Evolutionary conservation across 208 protist species (phyloP), one percentile per base, ranked within the genome.

Genomic region (Acanthamoeba quina): DNA sequence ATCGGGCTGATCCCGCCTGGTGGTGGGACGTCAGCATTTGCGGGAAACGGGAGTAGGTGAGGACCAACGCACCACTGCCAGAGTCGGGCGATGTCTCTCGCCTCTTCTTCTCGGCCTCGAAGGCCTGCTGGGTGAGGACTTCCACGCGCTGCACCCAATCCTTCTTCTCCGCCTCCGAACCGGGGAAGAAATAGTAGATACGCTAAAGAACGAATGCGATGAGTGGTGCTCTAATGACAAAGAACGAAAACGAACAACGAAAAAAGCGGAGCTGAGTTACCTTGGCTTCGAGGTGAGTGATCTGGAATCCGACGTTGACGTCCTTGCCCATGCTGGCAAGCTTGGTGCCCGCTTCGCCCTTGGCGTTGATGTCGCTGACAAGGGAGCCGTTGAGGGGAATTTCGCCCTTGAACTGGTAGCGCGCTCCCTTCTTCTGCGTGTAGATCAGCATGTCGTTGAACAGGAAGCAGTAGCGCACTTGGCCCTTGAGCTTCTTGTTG

Each of bases 361-460:
- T 80, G 10, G 17, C 29, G 11, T 80, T 80, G 37, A 80, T 80
- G 41, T 80, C 72, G 41, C 72, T 80, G 24, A 80, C 72, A 21
- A 80, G 72, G 1, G 72, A 80, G 31, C 72, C 72, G 44, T 80
- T 80, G 41, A 80, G 72, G 4, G 72, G 72, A 26, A 80, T 80
- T 37, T 80, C 72, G 15, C 72, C 72, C 44, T 80, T 80, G 72
- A 80, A 80, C 21, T 80, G 72, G 24, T 80, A 80, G 44, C 72
- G 72, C 31, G 72, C 29, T 13, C 72, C 80, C 56, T 89, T 89
- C 80, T 89, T 89, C 29, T 89, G 47, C 9, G 80, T 89, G 80
- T 89, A 89, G 80, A 89, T 89, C 21, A 89, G 47, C 13, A 89
- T 4, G 80, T 89, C 80, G 52, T 89, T 89, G 80, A 89, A 89